A percentile compares a stretch with the other conserved stretches of the same genome.
Conservation (phyloP, 352 stramenopile genomes). For the Phytophthora idaei region DNA sequence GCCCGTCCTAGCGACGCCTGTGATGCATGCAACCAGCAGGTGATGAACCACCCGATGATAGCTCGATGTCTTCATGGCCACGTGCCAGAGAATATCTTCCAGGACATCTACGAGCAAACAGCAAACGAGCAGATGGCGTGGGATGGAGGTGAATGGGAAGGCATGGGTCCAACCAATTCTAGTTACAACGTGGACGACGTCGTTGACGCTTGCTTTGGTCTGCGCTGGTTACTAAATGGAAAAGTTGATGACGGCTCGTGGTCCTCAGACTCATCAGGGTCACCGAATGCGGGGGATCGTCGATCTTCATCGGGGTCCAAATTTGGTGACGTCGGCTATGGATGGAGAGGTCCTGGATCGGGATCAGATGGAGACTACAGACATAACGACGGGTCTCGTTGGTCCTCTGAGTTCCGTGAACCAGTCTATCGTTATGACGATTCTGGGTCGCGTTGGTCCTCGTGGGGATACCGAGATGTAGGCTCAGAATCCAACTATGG, state of each 20-base stretch:
- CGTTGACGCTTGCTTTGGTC: conserved; percentile 27
- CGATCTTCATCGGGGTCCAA: conserved; percentile 12
- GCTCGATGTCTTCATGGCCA: conserved; percentile 29
- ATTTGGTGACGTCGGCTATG: conserved; percentile 18
- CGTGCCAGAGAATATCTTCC: conserved; percentile 35
- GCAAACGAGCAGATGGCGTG: conserved; percentile 18
- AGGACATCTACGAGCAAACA: conserved; percentile 17
- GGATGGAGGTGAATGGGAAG: conserved; percentile 21
- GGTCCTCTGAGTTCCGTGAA: conserved; percentile 7
- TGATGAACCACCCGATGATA: conserved; percentile 29
- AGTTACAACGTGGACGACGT: conserved; percentile 16
- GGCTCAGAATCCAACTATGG: conserved; percentile 11
- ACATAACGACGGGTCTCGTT: conserved; percentile 10
- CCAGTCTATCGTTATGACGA: conserved; percentile 26
- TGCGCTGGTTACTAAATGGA: conserved; percentile 25
- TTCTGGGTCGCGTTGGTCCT: conserved; percentile 23
- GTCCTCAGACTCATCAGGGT: conserved; percentile 18
- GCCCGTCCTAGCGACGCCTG: conserved; percentile 28
- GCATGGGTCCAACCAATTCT: not conserved
- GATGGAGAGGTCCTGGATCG: conserved; percentile 9
- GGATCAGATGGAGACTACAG: conserved; percentile 10
- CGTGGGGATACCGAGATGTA: conserved; percentile 21
- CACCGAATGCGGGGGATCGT: not conserved
- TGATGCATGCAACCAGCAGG: conserved; percentile 16
- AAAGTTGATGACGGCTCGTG: conserved; percentile 15